Evolutionary conservation across 2,329 filamentous ascomycete genomes (phyloP), one percentile per base, ranked within the genome.

Genomic region (Arthroderma sp.): DNA sequence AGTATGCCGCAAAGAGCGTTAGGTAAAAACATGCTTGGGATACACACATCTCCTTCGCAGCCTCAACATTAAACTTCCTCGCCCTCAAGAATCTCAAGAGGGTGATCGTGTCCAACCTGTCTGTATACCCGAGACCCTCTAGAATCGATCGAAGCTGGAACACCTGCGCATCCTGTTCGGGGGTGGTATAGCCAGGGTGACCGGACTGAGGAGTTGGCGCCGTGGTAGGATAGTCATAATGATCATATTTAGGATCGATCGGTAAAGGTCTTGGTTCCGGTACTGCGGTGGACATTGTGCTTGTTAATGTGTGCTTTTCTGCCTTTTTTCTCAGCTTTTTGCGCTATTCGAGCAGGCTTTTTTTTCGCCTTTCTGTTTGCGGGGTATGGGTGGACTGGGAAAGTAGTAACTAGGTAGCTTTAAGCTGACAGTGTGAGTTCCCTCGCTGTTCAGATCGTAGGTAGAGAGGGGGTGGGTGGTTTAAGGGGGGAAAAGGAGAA

Each of bases 41-140:
- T 38, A 65, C 83, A 65, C 70, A 95, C 91, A 98, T 98, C 60
- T 82, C 69, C 77, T 94, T 91, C 54, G 87, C 66, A 29, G 78
- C 69, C 56, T 82, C 74, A 50, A 94, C 84, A 65, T 94, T 83
- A 65, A 95, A 98, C 74, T 96, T 96, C 61, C 91, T 79, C 46
- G 91, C 91, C 63, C 91, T 79, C 58, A 98, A 73, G 70, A 94
- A 95, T 61, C 88, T 82, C 61, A 95, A 72, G 80, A 98, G 66
- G 48, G 86, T 95, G 70, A 96, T 65, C 32, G 88, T 96, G 66
- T 98, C 91, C 60, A 98, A 74, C 56, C 86, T 77, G 57, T 93
- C 78, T 27, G 74, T 89, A 69, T 78, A 84, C 46, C 88, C 88
- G 61, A 81, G 79, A 54, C 79, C 68, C 76, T 96, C 91, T 49